These are phyloP conservation scores for Eucalyptus rudis DNA, from an alignment of 345 rosid genomes.

Conservation along the genomic window DNA sequence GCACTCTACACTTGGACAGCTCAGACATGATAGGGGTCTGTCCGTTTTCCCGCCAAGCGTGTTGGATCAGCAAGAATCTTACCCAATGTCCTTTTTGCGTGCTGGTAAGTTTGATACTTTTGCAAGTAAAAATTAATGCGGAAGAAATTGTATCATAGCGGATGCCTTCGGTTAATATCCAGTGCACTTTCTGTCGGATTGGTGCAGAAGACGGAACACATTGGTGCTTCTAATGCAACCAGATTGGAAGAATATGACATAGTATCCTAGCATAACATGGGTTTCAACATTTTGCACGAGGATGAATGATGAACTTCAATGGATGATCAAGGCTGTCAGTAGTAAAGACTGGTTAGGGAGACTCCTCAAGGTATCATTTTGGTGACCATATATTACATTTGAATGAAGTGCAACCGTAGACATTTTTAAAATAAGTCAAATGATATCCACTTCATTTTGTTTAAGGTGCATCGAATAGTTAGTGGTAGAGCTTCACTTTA, in stretches of 20 bases:
- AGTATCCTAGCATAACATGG: not conserved
- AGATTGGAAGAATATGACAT: not conserved
- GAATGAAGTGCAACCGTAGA: not conserved
- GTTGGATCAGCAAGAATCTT: not conserved
- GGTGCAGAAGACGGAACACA: not conserved
- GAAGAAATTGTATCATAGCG: not conserved
- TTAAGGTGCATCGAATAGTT: not conserved
- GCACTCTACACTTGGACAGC: not conserved
- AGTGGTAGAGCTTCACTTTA: not conserved
- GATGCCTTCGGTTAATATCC: not conserved
- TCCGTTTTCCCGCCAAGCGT: not conserved
- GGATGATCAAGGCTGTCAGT: not conserved
- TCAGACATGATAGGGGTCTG: not conserved
- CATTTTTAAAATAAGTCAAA: not conserved
- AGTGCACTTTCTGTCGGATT: not conserved
- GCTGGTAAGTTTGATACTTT: not conserved
- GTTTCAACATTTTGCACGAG: not conserved
- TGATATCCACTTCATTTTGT: no score
- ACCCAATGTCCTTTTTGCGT: not conserved
- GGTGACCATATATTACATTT: not conserved
- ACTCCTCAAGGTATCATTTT: not conserved
- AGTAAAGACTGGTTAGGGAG: not conserved
- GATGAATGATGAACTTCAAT: not conserved
- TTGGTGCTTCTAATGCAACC: not conserved
- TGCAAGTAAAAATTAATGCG: not conserved